Evolutionary conservation across 768 basidiomycete genomes (phyloP).

Genomic region (Tulasnella sp.): DNA sequence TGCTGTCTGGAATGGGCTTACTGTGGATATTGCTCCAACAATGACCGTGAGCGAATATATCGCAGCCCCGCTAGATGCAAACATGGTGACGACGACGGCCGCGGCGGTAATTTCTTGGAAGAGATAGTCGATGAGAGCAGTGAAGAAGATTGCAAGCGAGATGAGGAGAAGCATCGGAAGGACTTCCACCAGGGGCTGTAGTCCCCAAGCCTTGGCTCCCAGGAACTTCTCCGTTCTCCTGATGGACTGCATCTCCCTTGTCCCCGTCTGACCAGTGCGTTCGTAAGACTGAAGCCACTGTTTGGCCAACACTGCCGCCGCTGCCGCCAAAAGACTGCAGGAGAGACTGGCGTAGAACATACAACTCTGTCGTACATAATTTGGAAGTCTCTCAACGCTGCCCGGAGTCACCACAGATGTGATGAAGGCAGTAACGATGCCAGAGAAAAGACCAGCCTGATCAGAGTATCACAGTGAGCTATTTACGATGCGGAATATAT

Average conservation of each 20-base stretch:
- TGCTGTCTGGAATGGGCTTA: too few relatives aligned
- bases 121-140: background rate
- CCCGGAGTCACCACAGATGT: too few relatives aligned
- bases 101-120: background rate
- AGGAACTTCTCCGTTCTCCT: background rate
- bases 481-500: background rate
- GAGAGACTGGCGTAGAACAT: background rate
- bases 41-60: too few relatives aligned
- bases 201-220: background rate
- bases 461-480: background rate
- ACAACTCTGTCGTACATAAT: background rate
- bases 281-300: constrained; percentile 3
- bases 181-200: background rate
- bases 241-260: background rate
- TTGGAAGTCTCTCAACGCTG: too few relatives aligned
- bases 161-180: constrained; percentile 6
- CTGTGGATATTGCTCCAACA: too few relatives aligned
- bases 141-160: constrained; percentile 2
- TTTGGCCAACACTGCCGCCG: background rate
- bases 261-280: background rate
- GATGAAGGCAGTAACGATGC: background rate
- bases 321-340: constrained; percentile 1
- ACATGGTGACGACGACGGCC: background rate
- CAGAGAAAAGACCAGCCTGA: constrained; percentile 8
- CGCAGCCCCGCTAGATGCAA: too few relatives aligned